Percentiles rank a stretch among this genome's conserved stretches.
Evolutionary conservation across 257 asterid genomes (phyloP).

Genomic region (Osmanthus fragrans): DNA sequence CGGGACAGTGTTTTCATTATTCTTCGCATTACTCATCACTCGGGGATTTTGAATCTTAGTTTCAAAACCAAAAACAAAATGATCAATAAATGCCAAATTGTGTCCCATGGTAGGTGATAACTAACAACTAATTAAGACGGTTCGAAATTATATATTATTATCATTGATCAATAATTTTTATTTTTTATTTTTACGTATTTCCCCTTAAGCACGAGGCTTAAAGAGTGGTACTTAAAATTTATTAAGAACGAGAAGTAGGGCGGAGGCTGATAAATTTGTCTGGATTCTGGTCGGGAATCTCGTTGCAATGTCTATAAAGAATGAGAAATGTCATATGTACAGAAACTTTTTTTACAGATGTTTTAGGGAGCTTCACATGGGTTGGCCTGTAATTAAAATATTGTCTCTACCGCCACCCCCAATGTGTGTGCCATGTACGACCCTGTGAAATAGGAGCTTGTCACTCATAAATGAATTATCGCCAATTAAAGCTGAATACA

Average conservation of each 20-base stretch:
- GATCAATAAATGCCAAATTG: background rate
- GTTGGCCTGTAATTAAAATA: too few relatives aligned
- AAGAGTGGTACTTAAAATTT: background rate
- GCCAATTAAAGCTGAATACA: too few relatives aligned
- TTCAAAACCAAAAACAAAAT: too few relatives aligned
- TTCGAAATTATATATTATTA: background rate
- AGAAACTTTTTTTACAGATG: too few relatives aligned
- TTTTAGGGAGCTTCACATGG: too few relatives aligned
- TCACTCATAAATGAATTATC: too few relatives aligned
- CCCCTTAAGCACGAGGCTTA: background rate
- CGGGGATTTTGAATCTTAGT: too few relatives aligned
- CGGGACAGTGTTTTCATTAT: background rate
- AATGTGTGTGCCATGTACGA: too few relatives aligned
- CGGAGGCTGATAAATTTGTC: slow-evolving; percentile 32
- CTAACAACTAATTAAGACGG: background rate
- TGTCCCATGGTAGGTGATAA: background rate
- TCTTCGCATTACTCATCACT: background rate
- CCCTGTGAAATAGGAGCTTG: too few relatives aligned
- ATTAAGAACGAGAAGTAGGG: slow-evolving; percentile 30
- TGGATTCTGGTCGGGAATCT: slow-evolving; percentile 56
- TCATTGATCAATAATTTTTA: background rate
- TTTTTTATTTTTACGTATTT: too few relatives aligned
- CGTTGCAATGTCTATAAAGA: slow-evolving; percentile 50
- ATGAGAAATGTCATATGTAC: too few relatives aligned
- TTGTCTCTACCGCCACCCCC: too few relatives aligned